Evolutionary conservation across 768 basidiomycete genomes (phyloP), one percentile per base, ranked within the genome.

Genomic region (Russula emetica): DNA sequence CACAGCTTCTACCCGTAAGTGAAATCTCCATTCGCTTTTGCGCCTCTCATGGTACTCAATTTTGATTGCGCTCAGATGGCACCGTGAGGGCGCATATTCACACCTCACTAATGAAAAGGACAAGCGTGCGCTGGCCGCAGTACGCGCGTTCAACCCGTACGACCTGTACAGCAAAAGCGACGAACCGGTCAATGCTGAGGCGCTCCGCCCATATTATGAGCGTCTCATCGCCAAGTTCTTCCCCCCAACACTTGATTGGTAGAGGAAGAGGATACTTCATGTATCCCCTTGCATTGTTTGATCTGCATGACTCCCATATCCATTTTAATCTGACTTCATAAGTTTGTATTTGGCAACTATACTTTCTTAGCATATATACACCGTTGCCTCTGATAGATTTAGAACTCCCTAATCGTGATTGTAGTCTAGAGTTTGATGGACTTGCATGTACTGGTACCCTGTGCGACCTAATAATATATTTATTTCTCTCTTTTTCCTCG

Each of bases 111-210:
- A 86, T 72, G 87, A 87, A 20, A 84, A 85, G 59, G 90, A 92
- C 73, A 67, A 74, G 62, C 76, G 76, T 58, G 78, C 83, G 22
- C 82, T 92, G 36, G 83, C 80, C 45, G 92, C 92, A 18, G 92
- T 92, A 32, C 81, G 82, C 51, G 87, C 87, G 0, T 96, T 96
- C 82, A 96, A 95, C 75, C 93, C 94, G 0, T 96, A 95, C 75
- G 94, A 95, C 71, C 82, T 97, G 8, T 97, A 97, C 79, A 89
- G 87, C 79, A 96, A 96, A 76, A 84, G 81, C 70, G 90, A 95
- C 70, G 81, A 82, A 49, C 82, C 85, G 5, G 83, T 86, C 59
- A 74, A 84, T 56, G 78, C 80, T 16, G 83, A 79, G 50, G 78
- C 81, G 70, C 79, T 96, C 26, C 81, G 84, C 66, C 89, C 92